Conservation (phyloP, 164 flowering plant genomes). For the Platanus orientalis region DNA sequence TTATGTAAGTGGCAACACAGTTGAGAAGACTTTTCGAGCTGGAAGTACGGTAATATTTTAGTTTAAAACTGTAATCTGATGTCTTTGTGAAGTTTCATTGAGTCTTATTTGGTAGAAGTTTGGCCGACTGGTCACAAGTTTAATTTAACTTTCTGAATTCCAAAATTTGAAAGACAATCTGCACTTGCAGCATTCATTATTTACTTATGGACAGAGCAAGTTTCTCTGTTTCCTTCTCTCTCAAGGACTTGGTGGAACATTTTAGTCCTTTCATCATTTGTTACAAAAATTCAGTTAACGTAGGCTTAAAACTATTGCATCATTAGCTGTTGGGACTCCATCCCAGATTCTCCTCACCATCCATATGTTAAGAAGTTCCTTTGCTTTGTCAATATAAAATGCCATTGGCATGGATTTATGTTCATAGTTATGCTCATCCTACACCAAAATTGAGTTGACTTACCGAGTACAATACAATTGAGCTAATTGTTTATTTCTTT, state of each 20-base stretch:
- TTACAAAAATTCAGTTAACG: neutral
- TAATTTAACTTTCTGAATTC: neutral
- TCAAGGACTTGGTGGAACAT: neutral
- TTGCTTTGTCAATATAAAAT: neutral
- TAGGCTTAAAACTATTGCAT: neutral
- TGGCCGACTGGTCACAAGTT: neutral
- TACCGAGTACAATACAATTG: neutral
- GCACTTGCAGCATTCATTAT: neutral
- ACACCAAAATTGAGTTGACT: neutral
- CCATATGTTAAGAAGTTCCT: neutral
- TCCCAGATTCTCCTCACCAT: neutral
- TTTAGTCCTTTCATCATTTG: neutral
- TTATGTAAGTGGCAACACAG: conserved; percentile 74
- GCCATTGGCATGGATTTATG: neutral
- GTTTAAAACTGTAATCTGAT: neutral
- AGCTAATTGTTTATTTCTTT: too few relatives aligned
- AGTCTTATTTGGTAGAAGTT: neutral
- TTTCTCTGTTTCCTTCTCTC: neutral
- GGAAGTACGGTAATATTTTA: conserved; percentile 60
- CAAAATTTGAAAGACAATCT: neutral
- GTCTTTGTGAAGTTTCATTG: neutral
- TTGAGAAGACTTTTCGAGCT: conserved; percentile 93
- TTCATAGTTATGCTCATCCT: neutral
- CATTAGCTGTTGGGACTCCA: neutral
- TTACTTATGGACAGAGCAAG: neutral